Evolutionary conservation across 2,329 filamentous ascomycete genomes (phyloP).

Genomic region (Ceratocystis cubensis): DNA sequence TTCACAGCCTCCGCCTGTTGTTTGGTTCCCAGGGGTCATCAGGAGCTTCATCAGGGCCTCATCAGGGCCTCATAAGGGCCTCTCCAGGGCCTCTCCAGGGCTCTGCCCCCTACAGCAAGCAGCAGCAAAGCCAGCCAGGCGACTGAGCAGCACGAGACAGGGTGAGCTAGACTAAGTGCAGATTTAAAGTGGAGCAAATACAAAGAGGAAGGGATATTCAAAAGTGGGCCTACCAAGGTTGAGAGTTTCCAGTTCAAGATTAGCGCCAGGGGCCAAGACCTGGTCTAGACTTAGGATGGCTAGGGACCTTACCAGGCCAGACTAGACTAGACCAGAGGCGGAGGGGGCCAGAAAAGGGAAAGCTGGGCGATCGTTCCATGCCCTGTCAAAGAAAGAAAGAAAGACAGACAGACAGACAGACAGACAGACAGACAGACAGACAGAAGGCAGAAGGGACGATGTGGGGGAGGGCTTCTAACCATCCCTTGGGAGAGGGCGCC

Average conservation of each 20-base stretch:
- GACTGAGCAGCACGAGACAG: not conserved
- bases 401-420: no score
- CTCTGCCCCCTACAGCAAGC: not conserved
- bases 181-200: not conserved
- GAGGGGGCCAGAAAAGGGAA: not conserved
- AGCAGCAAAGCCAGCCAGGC: not conserved
- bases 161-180: no score
- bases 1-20: not conserved
- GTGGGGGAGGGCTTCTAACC: not conserved
- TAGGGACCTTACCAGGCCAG: not conserved
- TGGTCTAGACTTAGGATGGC: not conserved
- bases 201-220: not conserved
- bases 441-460: not conserved
- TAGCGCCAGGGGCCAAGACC: slow-evolving; percentile 18
- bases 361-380: slow-evolving; percentile 1
- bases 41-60: not conserved
- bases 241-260: not conserved
- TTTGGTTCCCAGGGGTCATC: not conserved
- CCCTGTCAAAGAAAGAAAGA: slow-evolving; percentile 3
- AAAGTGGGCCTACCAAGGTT: not conserved
- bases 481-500: slow-evolving; percentile 1
- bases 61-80: not conserved
- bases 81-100: not conserved
- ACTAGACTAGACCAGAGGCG: not conserved
- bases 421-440: not conserved